Base-by-base conservation (phyloP, 2,329 filamentous ascomycete genomes). In the Aspergillus sp. region DNA sequence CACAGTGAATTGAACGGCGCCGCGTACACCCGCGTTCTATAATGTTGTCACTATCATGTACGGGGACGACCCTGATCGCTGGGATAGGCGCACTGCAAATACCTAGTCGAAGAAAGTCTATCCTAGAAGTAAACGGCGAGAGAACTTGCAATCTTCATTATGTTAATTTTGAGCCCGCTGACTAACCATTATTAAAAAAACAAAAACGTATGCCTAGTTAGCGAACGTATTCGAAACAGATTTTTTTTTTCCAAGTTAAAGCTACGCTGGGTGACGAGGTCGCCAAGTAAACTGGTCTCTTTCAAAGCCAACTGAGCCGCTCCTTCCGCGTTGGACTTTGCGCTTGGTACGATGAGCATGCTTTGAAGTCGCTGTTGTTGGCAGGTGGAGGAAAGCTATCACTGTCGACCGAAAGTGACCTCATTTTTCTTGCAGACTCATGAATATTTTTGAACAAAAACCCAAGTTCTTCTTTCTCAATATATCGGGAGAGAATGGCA, bases 381-480 rank as follows among this genome's bases (percentile, higher is more conserved):
- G 34, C 33, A 11, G 39, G 22, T 20, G 33, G 45, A n/a, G 30
- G 33, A 20, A 7, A 24, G 27, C 39, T 34, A 20, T 42, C 55
- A 27, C 24, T 3, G 34, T 39, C 46, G 24, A 24, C 34, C 49
- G 24, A 39, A 52, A 45, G 46, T 17, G 58, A 39, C 17, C 51
- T 50, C 44, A 62, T 51, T 46, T 57, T 52, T 12, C 63, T 56
- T 15, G 66, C 57, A 37, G 63, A 69, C 30, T 64, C 56, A 7
- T 68, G 41, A 27, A 75, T 62, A 49, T 69, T 68, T 15, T 70
- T 72, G 58, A 83, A 82, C 90, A 93, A 96, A 56, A 88, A 82
- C 6, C 86, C 84, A 11, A 96, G 81, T 39, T 86, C 82, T 58
- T 86, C 82, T 71, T 87, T 87, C 56, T 89, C 83, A 19, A 95